Conservation (phyloP, 2,329 filamentous ascomycete species). For the Aspergillus versicolor region DNA sequence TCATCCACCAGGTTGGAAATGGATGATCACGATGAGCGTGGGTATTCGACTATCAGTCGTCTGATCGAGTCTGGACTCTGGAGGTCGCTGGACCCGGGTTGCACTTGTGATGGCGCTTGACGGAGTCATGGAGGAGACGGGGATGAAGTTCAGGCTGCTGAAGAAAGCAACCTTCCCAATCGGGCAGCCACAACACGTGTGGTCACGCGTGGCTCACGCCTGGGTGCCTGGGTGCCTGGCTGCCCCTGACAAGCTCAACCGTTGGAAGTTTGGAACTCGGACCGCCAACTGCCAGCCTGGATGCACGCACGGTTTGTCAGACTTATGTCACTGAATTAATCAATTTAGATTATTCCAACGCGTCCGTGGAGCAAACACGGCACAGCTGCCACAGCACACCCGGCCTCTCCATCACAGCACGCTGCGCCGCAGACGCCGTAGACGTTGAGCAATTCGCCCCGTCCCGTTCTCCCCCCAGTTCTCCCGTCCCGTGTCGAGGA, state of each 20-base stretch:
- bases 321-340: neutral
- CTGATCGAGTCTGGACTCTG: neutral
- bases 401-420: neutral
- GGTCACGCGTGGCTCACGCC: neutral
- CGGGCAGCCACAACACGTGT: neutral
- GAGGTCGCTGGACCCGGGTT: neutral
- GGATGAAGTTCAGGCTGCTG: no score
- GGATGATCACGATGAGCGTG: neutral
- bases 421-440: neutral
- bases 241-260: neutral
- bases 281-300: no score
- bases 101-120: neutral
- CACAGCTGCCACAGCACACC: neutral
- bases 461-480: conserved; percentile 3
- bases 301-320: neutral
- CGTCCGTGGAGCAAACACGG: conserved; percentile 8
- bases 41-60: neutral
- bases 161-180: neutral
- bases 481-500: neutral
- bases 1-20: neutral
- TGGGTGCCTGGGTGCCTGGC: neutral
- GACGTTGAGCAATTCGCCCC: conserved; percentile 8
- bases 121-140: no score
- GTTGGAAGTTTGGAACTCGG: neutral
- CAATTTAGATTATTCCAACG: neutral